Base-by-base conservation (phyloP, 2,329 filamentous ascomycete species). In the Xylaria sp. region DNA sequence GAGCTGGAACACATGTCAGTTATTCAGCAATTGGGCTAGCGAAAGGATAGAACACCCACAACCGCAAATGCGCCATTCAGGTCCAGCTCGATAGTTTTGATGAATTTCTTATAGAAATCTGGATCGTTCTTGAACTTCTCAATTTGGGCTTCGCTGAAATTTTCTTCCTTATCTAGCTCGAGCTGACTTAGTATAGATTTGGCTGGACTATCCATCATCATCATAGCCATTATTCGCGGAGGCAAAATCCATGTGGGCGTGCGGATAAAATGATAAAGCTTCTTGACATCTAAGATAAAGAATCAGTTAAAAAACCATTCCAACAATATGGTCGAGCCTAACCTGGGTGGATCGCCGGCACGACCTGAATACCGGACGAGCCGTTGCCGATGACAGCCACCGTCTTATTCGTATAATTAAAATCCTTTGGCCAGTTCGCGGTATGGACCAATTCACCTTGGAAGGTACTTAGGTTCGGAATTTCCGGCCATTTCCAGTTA, bases 331-430 rank as follows among this genome's bases (percentile, higher is more conserved):
- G 47, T 54, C 9, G 21, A 50, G 18, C 54, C 48, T 27, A 64
- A 84, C 82, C 76, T 72, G 80, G 79, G 59, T 83, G 82, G n/a
- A 88, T 82, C 35, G 82, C 81, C 0, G 86, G 83, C 9, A 87
- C 74, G 27, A 88, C 78, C 69, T 89, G 87, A 16, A 88, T 81
- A 0, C 85, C 86, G 0, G 85, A 86, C 21, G 86, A 81, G 6
- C 86, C 86, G 60, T 86, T 88, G 9, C 87, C 87, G 59, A 89
- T 86, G n/a, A 89, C 79, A 2, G 83, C 85, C 8, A 88, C 82
- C 0, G 79, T 81, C 74, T 88, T 88, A 67, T 81, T 82, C n/a
- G 79, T 74, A 65, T 82, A 81, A 59, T 86, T 82, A 48, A 86
- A 84, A 21, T 80, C 76, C 35, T 84, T 78, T 0, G 85, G 84